These are phyloP conservation scores for Rossbeevera mucosa DNA, from an alignment of 768 basidiomycete species.

Conservation along the genomic window DNA sequence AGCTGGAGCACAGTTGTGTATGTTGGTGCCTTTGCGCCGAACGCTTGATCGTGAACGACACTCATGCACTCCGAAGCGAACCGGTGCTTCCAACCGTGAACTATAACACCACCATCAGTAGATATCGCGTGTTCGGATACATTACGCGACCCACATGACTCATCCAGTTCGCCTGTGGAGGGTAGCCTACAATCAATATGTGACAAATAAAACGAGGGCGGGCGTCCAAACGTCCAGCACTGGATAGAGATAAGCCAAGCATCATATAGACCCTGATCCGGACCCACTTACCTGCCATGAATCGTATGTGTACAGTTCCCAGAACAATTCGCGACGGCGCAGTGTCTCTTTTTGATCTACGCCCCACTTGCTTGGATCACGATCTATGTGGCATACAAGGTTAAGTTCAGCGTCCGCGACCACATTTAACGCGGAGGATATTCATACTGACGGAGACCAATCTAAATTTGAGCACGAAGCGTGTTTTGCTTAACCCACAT, in stretches of 20 bases:
- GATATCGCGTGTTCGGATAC: background rate
- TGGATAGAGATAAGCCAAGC: conserved; percentile 36
- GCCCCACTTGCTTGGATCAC: conserved; percentile 67
- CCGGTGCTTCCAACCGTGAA: conserved; percentile 66
- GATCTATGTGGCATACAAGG: conserved; percentile 38
- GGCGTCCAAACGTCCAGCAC: conserved; percentile 66
- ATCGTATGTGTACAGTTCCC: conserved; percentile 48
- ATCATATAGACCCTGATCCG: background rate
- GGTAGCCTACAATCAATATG: conserved; percentile 69
- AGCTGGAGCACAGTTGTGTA: conserved; percentile 65
- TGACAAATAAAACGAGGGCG: conserved; percentile 61
- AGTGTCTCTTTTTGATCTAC: conserved; percentile 53
- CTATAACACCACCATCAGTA: conserved; percentile 29
- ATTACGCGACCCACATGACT: conserved; percentile 43
- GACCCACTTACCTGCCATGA: conserved; percentile 29
- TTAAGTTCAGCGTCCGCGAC: conserved; percentile 4
- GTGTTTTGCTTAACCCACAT: background rate
- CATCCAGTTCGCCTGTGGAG: conserved; percentile 45
- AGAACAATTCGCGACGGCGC: conserved; percentile 61
- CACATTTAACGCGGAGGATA: background rate
- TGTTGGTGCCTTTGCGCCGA: conserved; percentile 63
- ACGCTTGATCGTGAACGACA: conserved; percentile 65
- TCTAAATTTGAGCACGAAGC: conserved; percentile 35
- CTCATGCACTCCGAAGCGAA: conserved; percentile 68
- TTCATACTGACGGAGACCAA: conserved; percentile 58